phyloP scores from a whole-genome alignment of 106 monocot genomes.

The Platanthera zijinensis region DNA sequence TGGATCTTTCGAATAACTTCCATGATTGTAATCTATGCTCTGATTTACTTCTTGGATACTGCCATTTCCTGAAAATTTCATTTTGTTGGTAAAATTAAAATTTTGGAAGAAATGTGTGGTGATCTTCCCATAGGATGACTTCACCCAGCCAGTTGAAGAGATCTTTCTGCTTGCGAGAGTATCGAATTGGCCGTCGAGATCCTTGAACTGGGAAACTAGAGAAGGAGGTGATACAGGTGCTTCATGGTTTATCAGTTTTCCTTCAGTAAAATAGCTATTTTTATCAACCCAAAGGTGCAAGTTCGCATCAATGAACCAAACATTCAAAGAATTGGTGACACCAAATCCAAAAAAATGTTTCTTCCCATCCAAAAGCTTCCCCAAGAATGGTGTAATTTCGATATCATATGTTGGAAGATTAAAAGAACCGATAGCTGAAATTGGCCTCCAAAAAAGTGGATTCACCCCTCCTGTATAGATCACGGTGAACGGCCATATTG shows the following conservation, averaged over 20 bases:
- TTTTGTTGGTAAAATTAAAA: constrained; percentile 41
- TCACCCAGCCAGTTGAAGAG: constrained; percentile 72
- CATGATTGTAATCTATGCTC: constrained; percentile 46
- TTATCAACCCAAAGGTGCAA: constrained; percentile 87
- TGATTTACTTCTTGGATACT: constrained; percentile 56
- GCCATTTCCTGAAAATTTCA: constrained; percentile 46
- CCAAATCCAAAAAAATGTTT: constrained; percentile 65
- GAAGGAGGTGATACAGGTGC: constrained; percentile 21
- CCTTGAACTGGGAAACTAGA: constrained; percentile 33
- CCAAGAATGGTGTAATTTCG: constrained; percentile 82
- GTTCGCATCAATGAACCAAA: constrained; percentile 90
- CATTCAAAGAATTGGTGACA: constrained; percentile 54
- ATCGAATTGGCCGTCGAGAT: constrained; percentile 59
- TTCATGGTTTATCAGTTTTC: constrained; percentile 40
- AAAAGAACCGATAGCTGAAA: constrained; percentile 83
- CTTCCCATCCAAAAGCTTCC: constrained; percentile 66
- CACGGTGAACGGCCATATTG: constrained; percentile 89
- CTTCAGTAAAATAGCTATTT: constrained; percentile 32
- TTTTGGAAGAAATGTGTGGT: constrained; percentile 60
- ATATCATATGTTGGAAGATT: constrained; percentile 79
- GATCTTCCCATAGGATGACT: constrained; percentile 80
- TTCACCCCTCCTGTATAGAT: constrained; percentile 86
- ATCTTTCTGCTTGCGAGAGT: constrained; percentile 39
- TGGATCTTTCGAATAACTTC: constrained; percentile 35
- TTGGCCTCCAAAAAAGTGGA: constrained; percentile 91